Percentiles rank a stretch among this genome's conserved stretches.
These are phyloP conservation scores for Suillus decipiens DNA, from an alignment of 768 basidiomycete species.

Conservation along the genomic window DNA sequence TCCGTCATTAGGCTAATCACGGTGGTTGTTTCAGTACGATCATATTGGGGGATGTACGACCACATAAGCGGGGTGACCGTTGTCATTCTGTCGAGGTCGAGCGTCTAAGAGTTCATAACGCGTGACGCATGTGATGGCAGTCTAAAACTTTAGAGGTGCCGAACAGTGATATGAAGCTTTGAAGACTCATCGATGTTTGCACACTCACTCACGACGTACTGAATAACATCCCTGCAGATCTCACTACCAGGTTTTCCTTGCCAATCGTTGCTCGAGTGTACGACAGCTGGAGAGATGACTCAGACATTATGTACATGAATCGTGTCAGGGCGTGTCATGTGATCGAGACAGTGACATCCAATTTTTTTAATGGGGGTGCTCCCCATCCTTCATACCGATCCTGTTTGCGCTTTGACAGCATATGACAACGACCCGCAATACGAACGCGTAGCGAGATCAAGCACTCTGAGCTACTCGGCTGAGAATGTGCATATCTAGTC, in stretches of 20 bases:
- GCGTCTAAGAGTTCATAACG: background rate
- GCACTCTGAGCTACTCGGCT: background rate
- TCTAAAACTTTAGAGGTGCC: background rate
- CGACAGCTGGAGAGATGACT: background rate
- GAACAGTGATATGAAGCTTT: background rate
- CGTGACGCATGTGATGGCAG: background rate
- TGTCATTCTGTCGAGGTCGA: background rate
- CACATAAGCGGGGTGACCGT: background rate
- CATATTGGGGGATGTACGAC: background rate
- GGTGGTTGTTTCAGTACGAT: background rate
- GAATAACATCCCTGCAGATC: background rate
- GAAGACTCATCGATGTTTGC: background rate
- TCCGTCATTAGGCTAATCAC: background rate
- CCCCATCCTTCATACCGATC: background rate
- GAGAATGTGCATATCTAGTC: background rate
- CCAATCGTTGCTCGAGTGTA: background rate
- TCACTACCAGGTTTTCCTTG: background rate
- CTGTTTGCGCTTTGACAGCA: background rate
- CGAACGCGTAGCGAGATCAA: background rate
- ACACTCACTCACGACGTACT: background rate
- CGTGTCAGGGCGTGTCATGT: background rate
- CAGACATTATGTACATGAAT: background rate
- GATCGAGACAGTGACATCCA: background rate
- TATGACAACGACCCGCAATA: background rate
- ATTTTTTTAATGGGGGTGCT: background rate